phyloP scores from a whole-genome alignment of 1,139 yeast species.

The Arxiozyma telluris region DNA sequence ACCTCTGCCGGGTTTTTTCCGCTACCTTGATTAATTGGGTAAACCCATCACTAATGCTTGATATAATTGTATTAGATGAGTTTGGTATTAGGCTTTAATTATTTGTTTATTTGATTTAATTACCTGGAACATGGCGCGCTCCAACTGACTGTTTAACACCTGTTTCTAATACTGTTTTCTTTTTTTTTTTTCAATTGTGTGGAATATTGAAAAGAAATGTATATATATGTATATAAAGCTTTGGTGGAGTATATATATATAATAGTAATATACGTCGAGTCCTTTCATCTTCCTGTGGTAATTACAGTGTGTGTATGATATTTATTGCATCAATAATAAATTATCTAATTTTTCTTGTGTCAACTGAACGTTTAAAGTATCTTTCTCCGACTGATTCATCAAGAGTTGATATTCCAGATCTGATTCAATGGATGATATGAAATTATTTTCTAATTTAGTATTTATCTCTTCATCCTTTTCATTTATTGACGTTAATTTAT shows the following conservation, averaged over 20 bases:
- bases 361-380: conserved; percentile 20
- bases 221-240: too few species aligned
- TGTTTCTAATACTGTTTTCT: too few species aligned
- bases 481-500: not conserved
- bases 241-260: too few species aligned
- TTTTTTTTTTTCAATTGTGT: too few species aligned
- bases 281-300: not conserved
- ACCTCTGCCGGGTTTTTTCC: not conserved
- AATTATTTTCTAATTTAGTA: not conserved
- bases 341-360: conserved; percentile 22
- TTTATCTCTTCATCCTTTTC: not conserved
- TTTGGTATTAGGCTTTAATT: not conserved
- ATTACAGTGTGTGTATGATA: not conserved
- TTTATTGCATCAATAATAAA: conserved; percentile 6
- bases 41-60: too few species aligned
- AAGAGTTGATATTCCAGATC: not conserved
- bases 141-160: too few species aligned
- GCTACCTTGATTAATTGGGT: too few species aligned
- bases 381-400: conserved; percentile 23
- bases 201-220: too few species aligned
- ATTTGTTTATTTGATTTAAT: too few species aligned
- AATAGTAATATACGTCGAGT: not conserved
- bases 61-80: too few species aligned
- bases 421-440: not conserved
- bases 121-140: not conserved